A percentile compares a stretch with the other conserved stretches of the same genome.
phyloP scores from a whole-genome alignment of 257 asterid genomes.

The Plantago ovata region DNA sequence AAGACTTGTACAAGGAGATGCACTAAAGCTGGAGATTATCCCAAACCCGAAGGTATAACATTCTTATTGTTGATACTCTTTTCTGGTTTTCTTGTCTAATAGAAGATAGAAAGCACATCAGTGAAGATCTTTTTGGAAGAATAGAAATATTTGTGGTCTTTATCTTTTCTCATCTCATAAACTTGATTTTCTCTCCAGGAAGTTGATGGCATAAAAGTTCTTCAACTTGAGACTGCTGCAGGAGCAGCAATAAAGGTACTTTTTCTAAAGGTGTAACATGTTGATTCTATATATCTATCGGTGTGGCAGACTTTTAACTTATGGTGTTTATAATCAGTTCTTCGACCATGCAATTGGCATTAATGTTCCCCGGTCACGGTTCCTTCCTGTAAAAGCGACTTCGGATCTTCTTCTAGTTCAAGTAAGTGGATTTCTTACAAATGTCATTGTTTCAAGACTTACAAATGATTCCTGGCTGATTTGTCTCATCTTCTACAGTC shows the following conservation, averaged over 20 bases:
- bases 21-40: conserved; percentile 93
- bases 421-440: conserved; percentile 39
- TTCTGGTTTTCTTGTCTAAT: no score
- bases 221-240: conserved; percentile 98
- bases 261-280: not conserved
- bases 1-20: conserved; percentile 72
- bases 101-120: no score
- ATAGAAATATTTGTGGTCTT: not conserved
- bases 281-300: not conserved
- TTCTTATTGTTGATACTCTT: conserved; percentile 11
- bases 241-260: conserved; percentile 97
- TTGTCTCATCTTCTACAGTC: conserved; percentile 50
- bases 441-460: not conserved
- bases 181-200: conserved; percentile 48
- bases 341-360: conserved; percentile 87
- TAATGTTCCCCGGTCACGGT: conserved; percentile 95
- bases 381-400: conserved; percentile 96
- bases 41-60: conserved; percentile 88
- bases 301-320: not conserved
- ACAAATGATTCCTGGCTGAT: conserved; percentile 8
- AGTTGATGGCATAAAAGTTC: conserved; percentile 92
- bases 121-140: no score
- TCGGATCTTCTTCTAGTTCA: conserved; percentile 95
- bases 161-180: conserved; percentile 12
- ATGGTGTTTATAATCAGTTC: conserved; percentile 41